phyloP scores from a whole-genome alignment of 352 stramenopile species.

The Globisporangium megalacanthum region DNA sequence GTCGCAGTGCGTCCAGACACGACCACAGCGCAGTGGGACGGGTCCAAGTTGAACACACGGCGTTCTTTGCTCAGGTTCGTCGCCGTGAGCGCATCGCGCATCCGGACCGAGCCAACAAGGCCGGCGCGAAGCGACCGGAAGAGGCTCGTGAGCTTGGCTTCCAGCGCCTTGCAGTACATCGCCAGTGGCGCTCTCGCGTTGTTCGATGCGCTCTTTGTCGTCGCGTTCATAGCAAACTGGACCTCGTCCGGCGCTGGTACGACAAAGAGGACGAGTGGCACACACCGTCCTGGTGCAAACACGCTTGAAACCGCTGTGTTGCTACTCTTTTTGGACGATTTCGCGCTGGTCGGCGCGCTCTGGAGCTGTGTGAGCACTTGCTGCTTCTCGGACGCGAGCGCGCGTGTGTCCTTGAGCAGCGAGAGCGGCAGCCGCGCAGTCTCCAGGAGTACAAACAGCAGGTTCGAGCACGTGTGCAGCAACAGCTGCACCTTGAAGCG shows the following conservation, averaged over 20 bases:
- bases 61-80: conserved; percentile 62
- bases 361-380: conserved; percentile 32
- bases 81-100: conserved; percentile 45
- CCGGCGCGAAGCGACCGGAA: conserved; percentile 51
- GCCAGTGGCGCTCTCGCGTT: conserved; percentile 41
- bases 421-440: conserved; percentile 29
- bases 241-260: conserved; percentile 51
- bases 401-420: conserved; percentile 42
- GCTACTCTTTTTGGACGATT: conserved; percentile 33
- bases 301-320: conserved; percentile 18
- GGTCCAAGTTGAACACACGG: conserved; percentile 60
- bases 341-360: conserved; percentile 6
- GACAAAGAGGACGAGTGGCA: conserved; percentile 60
- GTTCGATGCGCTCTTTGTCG: conserved; percentile 14
- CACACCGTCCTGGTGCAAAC: conserved; percentile 53
- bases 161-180: conserved; percentile 50
- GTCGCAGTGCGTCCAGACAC: conserved; percentile 32
- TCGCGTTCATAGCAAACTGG: conserved; percentile 25
- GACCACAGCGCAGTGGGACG: conserved; percentile 62
- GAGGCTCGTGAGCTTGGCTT: conserved; percentile 42
- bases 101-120: conserved; percentile 44
- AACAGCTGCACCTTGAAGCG: conserved; percentile 64
- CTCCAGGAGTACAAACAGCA: conserved; percentile 51
- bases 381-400: conserved; percentile 49
- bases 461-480: conserved; percentile 49